These are phyloP conservation scores for Withania somnifera DNA, from an alignment of 305 asterid species.

Conservation along the genomic window DNA sequence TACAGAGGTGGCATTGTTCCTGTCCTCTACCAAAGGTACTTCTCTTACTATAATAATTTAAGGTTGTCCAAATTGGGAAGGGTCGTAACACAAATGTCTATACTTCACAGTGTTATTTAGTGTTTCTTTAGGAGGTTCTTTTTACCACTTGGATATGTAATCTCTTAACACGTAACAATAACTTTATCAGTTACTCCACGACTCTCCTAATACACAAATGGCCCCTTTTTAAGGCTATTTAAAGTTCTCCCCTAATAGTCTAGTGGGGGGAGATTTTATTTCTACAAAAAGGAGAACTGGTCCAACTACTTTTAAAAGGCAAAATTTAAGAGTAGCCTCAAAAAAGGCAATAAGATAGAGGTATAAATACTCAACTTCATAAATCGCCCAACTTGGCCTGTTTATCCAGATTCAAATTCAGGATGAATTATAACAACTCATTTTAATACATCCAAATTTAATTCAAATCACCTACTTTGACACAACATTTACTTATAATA, in stretches of 20 bases:
- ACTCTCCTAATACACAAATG: background rate
- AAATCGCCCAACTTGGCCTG: background rate
- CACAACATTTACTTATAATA: background rate
- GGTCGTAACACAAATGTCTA: too few species aligned
- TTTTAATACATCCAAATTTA: background rate
- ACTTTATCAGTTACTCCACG: too few species aligned
- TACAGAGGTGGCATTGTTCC: conserved; percentile 16
- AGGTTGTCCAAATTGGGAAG: too few species aligned
- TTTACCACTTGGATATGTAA: too few species aligned
- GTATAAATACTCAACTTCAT: background rate
- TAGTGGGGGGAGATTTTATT: background rate
- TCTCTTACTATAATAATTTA: background rate
- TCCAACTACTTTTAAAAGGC: background rate
- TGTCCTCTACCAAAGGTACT: conserved; percentile 8
- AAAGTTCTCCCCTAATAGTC: background rate
- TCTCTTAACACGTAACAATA: too few species aligned
- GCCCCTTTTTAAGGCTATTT: background rate
- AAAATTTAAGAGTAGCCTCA: background rate
- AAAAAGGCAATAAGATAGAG: background rate
- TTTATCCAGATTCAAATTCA: background rate
- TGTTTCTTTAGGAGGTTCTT: too few species aligned
- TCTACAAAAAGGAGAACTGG: background rate
- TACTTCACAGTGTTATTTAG: too few species aligned
- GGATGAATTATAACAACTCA: background rate
- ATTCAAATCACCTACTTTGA: background rate